phyloP scores from a whole-genome alignment of 176 grass and related monocot species.

The Pharus latifolius region DNA sequence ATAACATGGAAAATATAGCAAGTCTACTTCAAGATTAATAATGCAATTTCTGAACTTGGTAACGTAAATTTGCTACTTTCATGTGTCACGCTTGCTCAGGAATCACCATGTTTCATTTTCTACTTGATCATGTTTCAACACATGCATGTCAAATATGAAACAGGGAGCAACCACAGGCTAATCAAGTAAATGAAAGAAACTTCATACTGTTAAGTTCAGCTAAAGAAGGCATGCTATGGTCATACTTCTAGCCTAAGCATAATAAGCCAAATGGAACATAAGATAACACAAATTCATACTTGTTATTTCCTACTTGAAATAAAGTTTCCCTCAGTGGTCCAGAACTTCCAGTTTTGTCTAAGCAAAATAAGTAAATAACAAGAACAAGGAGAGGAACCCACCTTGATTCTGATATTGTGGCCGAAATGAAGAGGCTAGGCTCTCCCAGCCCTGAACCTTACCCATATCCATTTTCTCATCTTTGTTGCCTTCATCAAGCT shows the following conservation, averaged over 20 bases:
- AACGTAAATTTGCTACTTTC: background rate
- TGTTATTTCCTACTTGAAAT: background rate
- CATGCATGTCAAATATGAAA: background rate
- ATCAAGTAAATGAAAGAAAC: background rate
- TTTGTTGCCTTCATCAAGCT: conserved; percentile 15
- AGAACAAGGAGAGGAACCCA: conserved; percentile 18
- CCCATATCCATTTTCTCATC: conserved; percentile 15
- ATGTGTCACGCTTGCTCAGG: background rate
- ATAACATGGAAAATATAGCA: no score
- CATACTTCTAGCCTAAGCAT: background rate
- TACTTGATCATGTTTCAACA: background rate
- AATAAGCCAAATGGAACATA: background rate
- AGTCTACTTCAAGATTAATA: no score
- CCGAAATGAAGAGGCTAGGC: conserved; percentile 49
- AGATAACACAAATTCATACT: background rate
- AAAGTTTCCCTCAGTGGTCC: background rate
- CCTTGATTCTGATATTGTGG: conserved; percentile 89
- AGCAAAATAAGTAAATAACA: background rate
- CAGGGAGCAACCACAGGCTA: background rate
- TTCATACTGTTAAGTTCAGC: background rate
- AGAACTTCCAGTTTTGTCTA: background rate
- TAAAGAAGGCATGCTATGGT: background rate
- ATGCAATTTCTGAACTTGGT: no score
- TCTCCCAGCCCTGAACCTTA: conserved; percentile 57
- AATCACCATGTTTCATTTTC: background rate